Percentiles rank a stretch among this genome's conserved stretches.
Evolutionary conservation across 176 grass and related monocot genomes (phyloP).

Genomic region (Sorghum bicolor): Sorghum_bicolor_NCBIv3 NC_012871.2:69957501-69958000

Average conservation of each 20-base stretch:
- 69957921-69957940: conserved; percentile 25
- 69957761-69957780: neutral
- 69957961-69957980: conserved; percentile 35
- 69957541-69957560: neutral
- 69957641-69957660: neutral
- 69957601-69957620: no score
- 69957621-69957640: conserved; percentile 46
- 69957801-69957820: conserved; percentile 2
- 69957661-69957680: neutral
- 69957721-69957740: neutral
- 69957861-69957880: conserved; percentile 33
- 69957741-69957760: neutral
- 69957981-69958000: conserved; percentile 9
- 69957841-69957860: conserved; percentile 40
- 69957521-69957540: neutral
- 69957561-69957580: neutral
- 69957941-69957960: conserved; percentile 33
- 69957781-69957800: neutral
- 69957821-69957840: neutral
- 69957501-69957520: neutral
- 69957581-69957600: neutral
- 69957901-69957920: neutral
- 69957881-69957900: conserved; percentile 29
- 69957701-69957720: conserved; percentile 16
- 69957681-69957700: neutral